Conservation (phyloP, 2,329 filamentous ascomycete species). For the Laburnicola sp. region DNA sequence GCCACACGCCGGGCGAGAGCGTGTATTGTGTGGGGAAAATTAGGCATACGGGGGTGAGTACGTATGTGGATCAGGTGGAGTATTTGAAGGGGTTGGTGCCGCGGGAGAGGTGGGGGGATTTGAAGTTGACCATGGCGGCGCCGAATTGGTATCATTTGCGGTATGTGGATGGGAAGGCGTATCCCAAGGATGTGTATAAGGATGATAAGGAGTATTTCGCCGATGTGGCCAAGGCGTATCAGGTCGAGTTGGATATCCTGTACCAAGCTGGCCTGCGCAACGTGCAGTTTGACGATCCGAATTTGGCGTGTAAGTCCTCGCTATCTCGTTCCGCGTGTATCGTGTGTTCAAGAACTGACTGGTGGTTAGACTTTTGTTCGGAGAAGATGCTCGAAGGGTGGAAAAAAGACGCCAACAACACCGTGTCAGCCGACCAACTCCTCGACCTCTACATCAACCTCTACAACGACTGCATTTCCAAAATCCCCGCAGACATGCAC, state of each 20-base stretch:
- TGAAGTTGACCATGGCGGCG: slow-evolving; percentile 67
- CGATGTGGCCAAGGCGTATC: slow-evolving; percentile 49
- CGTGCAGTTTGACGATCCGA: slow-evolving; percentile 50
- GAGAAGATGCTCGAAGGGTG: slow-evolving; percentile 38
- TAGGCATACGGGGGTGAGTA: slow-evolving; percentile 56
- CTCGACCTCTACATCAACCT: slow-evolving; percentile 73
- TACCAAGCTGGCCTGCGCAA: slow-evolving; percentile 50
- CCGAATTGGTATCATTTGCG: slow-evolving; percentile 38
- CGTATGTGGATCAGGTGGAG: slow-evolving; percentile 60
- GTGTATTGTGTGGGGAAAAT: slow-evolving; percentile 61
- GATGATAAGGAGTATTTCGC: slow-evolving; percentile 50
- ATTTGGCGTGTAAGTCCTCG: slow-evolving; percentile 43
- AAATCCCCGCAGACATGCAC: slow-evolving; percentile 68
- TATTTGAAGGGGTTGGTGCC: slow-evolving; percentile 61
- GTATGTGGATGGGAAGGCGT: slow-evolving; percentile 57
- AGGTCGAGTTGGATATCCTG: slow-evolving; percentile 48
- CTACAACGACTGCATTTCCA: slow-evolving; percentile 70
- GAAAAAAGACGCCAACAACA: slow-evolving; percentile 65
- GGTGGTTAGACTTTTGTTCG: slow-evolving; percentile 33
- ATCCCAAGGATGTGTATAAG: slow-evolving; percentile 45
- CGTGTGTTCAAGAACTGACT: neutral
- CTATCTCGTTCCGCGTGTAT: neutral
- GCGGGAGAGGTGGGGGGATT: slow-evolving; percentile 61
- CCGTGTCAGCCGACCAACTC: slow-evolving; percentile 65
- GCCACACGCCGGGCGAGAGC: slow-evolving; percentile 58